Conservation (phyloP, 495 filamentous ascomycete genomes). For the Chaetomidium leptoderma region DNA sequence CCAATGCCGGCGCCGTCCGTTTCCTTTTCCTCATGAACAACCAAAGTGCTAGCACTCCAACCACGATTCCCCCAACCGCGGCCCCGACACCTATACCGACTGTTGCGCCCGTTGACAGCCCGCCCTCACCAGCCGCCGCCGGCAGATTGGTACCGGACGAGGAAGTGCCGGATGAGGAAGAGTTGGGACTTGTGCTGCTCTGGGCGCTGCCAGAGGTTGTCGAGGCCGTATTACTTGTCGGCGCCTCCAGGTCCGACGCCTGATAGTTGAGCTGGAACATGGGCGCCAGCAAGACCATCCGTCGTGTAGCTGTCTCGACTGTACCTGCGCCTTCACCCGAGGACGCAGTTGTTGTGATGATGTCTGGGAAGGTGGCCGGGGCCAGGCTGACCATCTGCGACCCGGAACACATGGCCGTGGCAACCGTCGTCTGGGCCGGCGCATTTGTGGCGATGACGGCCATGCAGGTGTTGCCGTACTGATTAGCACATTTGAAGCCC, state of each 20-base stretch:
- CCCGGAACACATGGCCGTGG: background rate
- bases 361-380: background rate
- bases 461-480: slow-evolving; percentile 9
- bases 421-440: too few species aligned
- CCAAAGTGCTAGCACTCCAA: background rate
- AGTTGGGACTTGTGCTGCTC: background rate
- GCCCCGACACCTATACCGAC: background rate
- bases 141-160: background rate
- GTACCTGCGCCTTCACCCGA: background rate
- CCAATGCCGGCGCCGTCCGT: background rate
- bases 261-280: slow-evolving; percentile 14
- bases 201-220: background rate
- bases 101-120: background rate
- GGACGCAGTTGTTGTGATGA: background rate
- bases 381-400: background rate
- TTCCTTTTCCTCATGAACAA: background rate
- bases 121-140: background rate
- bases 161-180: background rate
- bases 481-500: background rate
- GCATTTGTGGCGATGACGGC: background rate
- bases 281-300: background rate
- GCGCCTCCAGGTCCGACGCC: background rate
- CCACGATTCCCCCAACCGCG: background rate
- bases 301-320: background rate
- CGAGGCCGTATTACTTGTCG: background rate